Conservation (phyloP, 768 basidiomycete genomes). For the Lactarius hatsudake region DNA sequence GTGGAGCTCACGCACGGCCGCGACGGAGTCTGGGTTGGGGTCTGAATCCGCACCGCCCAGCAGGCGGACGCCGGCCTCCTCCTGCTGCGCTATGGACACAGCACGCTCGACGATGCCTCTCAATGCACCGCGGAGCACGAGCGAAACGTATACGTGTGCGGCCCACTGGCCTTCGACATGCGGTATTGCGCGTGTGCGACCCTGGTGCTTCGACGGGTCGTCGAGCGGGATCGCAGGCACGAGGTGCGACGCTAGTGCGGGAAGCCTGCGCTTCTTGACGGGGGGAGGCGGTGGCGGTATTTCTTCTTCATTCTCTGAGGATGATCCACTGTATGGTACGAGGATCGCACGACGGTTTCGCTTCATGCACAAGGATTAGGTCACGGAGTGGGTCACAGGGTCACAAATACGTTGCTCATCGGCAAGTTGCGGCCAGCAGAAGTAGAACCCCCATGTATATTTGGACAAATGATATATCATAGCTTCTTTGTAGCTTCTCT, state of each 20-base stretch:
- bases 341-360: constrained; percentile 12
- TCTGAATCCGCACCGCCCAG: constrained; percentile 34
- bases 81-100: constrained; percentile 41
- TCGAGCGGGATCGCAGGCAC: constrained; percentile 53
- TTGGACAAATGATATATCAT: not conserved
- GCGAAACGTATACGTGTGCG: constrained; percentile 70
- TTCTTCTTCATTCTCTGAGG: constrained; percentile 6
- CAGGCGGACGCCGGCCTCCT: constrained; percentile 48
- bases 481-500: not conserved
- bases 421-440: not conserved
- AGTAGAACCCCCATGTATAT: not conserved
- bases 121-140: constrained; percentile 48
- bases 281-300: constrained; percentile 1
- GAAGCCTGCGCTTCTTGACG: constrained; percentile 53
- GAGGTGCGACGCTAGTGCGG: constrained; percentile 52
- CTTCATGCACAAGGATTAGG: constrained; percentile 15
- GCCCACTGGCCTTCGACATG: constrained; percentile 88
- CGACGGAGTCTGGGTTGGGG: constrained; percentile 22
- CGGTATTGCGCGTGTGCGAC: constrained; percentile 68
- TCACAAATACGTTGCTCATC: not conserved
- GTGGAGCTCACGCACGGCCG: constrained; percentile 55
- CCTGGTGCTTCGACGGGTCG: constrained; percentile 80
- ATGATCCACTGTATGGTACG: constrained; percentile 21
- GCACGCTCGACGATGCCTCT: constrained; percentile 46
- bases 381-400: not conserved